Base-by-base conservation (phyloP, 139 green algal species). In the Closterium sp. region DNA sequence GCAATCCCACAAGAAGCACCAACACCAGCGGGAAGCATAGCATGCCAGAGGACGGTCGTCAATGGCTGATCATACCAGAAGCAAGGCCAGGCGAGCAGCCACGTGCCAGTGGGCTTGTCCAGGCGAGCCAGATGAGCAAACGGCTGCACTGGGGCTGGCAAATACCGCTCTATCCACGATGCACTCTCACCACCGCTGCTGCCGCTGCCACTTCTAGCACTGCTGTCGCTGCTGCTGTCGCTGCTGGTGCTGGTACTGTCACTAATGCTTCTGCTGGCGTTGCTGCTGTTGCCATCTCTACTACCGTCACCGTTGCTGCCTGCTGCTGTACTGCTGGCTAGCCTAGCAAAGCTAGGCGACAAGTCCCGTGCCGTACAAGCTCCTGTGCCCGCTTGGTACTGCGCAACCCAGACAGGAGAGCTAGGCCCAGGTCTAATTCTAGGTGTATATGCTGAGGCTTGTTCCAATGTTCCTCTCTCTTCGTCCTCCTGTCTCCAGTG, bases 101-200 rank as follows among this genome's bases (percentile, higher is more conserved):
- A 98, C 1, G 97, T 97, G 21, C 98, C 96, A 33, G 97, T 97
- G 12, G 98, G 97, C 91, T 98, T 98, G 89, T 99, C 97, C 9
- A 98, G 90, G 2, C 98, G 94, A 93, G 97, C 97, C 1, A 99
- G 95, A 33, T 98, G 95, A 0, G 95, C 95, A 93, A 98, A 99
- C 25, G 94, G 94, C 93, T n/a, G 38, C 83, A 94, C 83, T 86
- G 30, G 3, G 83, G 30, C n/a, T 2, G 30, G 30, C 30, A 33
- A 28, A 34, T 86, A 33, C 28, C n/a, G n/a, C 83, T 86, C 83
- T 23, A 86, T 23, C 83, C 83, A 86, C 9, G 83, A 86, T 33
- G 8, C 9, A 4, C 28, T 86, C 30, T 9, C 83, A 33, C 28
- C n/a, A 3, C 83, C 7, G 28, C 83, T 4, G 83, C 83, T 23